Evolutionary conservation across 2,329 filamentous ascomycete species (phyloP), one percentile per base, ranked within the genome.

Genomic region (Lachnellula arida): DNA sequence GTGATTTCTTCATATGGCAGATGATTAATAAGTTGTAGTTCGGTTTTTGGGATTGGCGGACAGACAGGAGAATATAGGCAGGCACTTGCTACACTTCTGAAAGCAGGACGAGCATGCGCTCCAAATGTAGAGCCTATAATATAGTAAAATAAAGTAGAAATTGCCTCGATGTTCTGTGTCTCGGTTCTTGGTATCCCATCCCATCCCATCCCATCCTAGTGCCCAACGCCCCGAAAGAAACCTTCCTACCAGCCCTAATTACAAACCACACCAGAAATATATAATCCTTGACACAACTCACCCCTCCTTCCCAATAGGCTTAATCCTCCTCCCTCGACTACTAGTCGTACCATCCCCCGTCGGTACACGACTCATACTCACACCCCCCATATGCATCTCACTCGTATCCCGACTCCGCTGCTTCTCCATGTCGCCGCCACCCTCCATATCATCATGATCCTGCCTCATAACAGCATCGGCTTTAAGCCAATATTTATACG

Each of bases 291-390:
- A 12, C 34, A 39, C n/a, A 7, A 12, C 48, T n/a, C 19, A 51
- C n/a, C n/a, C 23, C 15, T 14, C 8, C 8, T 35, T 23, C 35
- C n/a, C 42, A 44, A 22, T 68, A 65, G 28, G 64, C 63, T 54
- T 71, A 61, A 52, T 63, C 62, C 37, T 65, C 62, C 39, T 57
- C 2, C 57, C 42, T 49, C 57, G n/a, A 46, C 49, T 35, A 34
- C 48, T 39, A 43, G 19, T 49, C 59, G 56, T 46, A 62, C 65
- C 56, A 23, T 55, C 56, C 6, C 46, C 56, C 7, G 52, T 55
- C 17, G 44, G 48, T 22, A 49, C 43, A 12, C 56, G 35, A 42
- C 52, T 55, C 56, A 58, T 58, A 8, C 52, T 23, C 43, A 55
- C 56, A 42, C 53, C 56, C 4, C 56, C 53, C 22, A 57, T 22